Percentiles rank a stretch among this genome's conserved stretches.
phyloP scores from a whole-genome alignment of 805 yeast genomes.

The Soucietia sequanensis region DNA sequence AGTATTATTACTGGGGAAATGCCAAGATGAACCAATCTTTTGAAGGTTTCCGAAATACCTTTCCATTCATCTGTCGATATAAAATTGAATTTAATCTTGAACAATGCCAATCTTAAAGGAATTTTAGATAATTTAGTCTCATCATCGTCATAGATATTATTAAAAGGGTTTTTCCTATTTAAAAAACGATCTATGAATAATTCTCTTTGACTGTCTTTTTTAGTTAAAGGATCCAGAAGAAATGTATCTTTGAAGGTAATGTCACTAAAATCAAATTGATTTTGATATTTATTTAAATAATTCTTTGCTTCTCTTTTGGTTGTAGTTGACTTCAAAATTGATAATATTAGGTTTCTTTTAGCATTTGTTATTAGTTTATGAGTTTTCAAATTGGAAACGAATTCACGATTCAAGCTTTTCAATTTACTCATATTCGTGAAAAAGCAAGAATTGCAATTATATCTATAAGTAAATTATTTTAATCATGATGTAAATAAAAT shows the following conservation, averaged over 20 bases:
- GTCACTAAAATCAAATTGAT: conserved; percentile 34
- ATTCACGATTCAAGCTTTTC: conserved; percentile 25
- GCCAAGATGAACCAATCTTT: conserved; percentile 60
- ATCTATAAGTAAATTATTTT: neutral
- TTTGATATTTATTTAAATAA: conserved; percentile 69
- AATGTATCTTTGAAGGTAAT: conserved; percentile 16
- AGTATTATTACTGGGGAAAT: conserved; percentile 69
- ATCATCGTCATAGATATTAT: conserved; percentile 28
- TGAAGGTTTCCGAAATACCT: conserved; percentile 57
- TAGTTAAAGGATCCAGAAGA: conserved; percentile 9
- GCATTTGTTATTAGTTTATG: conserved; percentile 39
- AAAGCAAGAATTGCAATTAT: no score
- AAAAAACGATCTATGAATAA: conserved; percentile 33
- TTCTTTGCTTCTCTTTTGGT: conserved; percentile 89
- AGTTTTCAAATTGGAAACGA: conserved; percentile 36
- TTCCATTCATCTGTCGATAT: conserved; percentile 30
- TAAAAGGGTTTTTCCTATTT: conserved; percentile 31
- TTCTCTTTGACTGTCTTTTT: conserved; percentile 27
- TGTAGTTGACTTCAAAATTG: conserved; percentile 86
- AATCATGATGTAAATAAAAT: no score
- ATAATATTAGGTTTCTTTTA: conserved; percentile 69
- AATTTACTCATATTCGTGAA: conserved; percentile 30
- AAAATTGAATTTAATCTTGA: conserved; percentile 46
- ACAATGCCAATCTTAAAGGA: conserved; percentile 54
- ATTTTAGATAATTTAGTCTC: conserved; percentile 35